phyloP scores from a whole-genome alignment of 148 eudicot species.

The Silene uniflora region DNA sequence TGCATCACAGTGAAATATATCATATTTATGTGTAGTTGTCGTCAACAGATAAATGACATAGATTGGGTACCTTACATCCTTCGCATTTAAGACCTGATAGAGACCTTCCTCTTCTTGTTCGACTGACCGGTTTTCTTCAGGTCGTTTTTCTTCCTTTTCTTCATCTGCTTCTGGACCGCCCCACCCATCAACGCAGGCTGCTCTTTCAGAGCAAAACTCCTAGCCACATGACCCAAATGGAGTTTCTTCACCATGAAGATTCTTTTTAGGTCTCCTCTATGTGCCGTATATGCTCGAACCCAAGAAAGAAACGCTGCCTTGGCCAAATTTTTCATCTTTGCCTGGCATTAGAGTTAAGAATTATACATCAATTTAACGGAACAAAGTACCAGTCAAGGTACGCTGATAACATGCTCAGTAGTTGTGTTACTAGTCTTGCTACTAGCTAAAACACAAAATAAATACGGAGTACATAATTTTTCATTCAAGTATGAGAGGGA shows the following conservation, averaged over 20 bases:
- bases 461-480: neutral
- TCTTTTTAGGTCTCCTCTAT: constrained; percentile 79
- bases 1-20: constrained; percentile 17
- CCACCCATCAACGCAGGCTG: constrained; percentile 78
- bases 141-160: constrained; percentile 71
- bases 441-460: neutral
- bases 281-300: constrained; percentile 92
- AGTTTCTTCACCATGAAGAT: constrained; percentile 88
- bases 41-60: constrained; percentile 26
- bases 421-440: neutral
- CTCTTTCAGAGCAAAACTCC: constrained; percentile 79
- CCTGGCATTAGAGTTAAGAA: constrained; percentile 29
- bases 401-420: neutral
- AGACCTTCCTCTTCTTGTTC: constrained; percentile 49
- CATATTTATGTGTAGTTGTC: constrained; percentile 20
- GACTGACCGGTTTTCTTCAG: constrained; percentile 43
- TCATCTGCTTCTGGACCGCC: constrained; percentile 52
- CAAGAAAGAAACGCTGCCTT: constrained; percentile 81
- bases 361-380: constrained; percentile 4
- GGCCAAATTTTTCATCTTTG: constrained; percentile 58
- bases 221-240: constrained; percentile 86
- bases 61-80: constrained; percentile 29
- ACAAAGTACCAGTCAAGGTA: neutral
- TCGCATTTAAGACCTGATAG: constrained; percentile 28
- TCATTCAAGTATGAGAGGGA: neutral